Conservation (phyloP, 352 stramenopile genomes). For the Pythium apleroticum region DNA sequence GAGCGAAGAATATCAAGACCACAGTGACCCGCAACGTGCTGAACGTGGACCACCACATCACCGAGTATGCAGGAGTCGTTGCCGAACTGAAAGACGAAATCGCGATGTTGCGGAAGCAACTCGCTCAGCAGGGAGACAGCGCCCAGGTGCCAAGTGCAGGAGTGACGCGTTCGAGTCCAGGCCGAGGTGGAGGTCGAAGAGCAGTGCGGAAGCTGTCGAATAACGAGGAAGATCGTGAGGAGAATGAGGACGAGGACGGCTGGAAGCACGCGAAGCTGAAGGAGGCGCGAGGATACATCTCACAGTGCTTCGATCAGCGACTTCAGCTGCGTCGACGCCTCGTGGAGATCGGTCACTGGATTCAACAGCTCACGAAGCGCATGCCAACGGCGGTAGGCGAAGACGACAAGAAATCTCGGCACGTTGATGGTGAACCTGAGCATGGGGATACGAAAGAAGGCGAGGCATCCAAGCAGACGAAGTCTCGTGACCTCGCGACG, state of each 20-base stretch:
- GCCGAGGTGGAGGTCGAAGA: constrained; percentile 1
- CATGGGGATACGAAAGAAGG: not conserved
- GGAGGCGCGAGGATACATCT: constrained; percentile 45
- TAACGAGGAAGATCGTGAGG: not conserved
- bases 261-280: constrained; percentile 26
- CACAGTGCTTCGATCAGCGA: constrained; percentile 85
- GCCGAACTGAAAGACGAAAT: constrained; percentile 86
- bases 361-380: constrained; percentile 9
- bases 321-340: constrained; percentile 73
- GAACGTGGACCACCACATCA: constrained; percentile 84
- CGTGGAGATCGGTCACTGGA: constrained; percentile 69
- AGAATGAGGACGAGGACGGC: constrained; percentile 7
- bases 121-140: constrained; percentile 30
- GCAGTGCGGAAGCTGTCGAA: not conserved
- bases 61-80: constrained; percentile 88
- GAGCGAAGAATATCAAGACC: constrained; percentile 94
- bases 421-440: not conserved
- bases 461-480: not conserved
- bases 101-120: constrained; percentile 62
- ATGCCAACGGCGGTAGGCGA: not conserved
- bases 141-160: not conserved
- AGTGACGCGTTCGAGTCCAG: constrained; percentile 2
- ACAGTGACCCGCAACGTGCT: constrained; percentile 87
- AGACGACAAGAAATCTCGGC: not conserved
- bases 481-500: constrained; percentile 13